Evolutionary conservation across 2,329 filamentous ascomycete genomes (phyloP).

Genomic region (Zymoseptoria tritici): DNA sequence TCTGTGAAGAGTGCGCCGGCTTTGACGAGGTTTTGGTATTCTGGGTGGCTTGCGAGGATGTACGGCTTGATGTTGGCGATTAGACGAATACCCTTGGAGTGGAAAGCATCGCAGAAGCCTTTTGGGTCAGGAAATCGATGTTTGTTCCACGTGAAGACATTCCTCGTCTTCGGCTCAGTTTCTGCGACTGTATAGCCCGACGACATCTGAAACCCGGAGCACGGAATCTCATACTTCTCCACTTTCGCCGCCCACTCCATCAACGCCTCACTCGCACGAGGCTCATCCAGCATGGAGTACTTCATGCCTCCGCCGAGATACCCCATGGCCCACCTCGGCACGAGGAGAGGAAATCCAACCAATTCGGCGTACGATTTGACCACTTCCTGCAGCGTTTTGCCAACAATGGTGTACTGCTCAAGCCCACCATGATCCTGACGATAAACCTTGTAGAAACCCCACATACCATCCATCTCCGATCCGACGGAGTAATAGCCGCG

Average conservation of each 20-base stretch:
- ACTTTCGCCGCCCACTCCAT: slow-evolving; percentile 55
- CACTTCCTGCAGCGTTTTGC: slow-evolving; percentile 58
- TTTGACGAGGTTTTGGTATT: slow-evolving; percentile 54
- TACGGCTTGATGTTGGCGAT: slow-evolving; percentile 70
- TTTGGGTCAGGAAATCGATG: slow-evolving; percentile 63
- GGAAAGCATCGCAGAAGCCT: slow-evolving; percentile 55
- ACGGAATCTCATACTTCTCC: slow-evolving; percentile 59
- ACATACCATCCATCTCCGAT: slow-evolving; percentile 67
- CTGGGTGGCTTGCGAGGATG: slow-evolving; percentile 58
- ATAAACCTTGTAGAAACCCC: slow-evolving; percentile 68
- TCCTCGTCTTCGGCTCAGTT: slow-evolving; percentile 59
- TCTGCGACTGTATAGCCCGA: slow-evolving; percentile 65
- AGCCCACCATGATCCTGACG: slow-evolving; percentile 65
- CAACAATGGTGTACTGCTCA: slow-evolving; percentile 63
- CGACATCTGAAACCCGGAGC: slow-evolving; percentile 65
- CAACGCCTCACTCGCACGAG: slow-evolving; percentile 49
- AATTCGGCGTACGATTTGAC: slow-evolving; percentile 60
- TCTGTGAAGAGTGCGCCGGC: slow-evolving; percentile 59
- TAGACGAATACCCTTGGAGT: slow-evolving; percentile 57
- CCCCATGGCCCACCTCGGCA: slow-evolving; percentile 65
- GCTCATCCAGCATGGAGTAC: slow-evolving; percentile 52
- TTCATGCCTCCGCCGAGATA: slow-evolving; percentile 64
- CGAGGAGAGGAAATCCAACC: slow-evolving; percentile 59
- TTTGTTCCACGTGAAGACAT: slow-evolving; percentile 64
- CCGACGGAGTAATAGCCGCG: slow-evolving; percentile 60